A percentile compares a stretch with the other conserved stretches of the same genome.
Evolutionary conservation across 345 rosid species (phyloP).

Genomic region (Gossypium arboreum): DNA sequence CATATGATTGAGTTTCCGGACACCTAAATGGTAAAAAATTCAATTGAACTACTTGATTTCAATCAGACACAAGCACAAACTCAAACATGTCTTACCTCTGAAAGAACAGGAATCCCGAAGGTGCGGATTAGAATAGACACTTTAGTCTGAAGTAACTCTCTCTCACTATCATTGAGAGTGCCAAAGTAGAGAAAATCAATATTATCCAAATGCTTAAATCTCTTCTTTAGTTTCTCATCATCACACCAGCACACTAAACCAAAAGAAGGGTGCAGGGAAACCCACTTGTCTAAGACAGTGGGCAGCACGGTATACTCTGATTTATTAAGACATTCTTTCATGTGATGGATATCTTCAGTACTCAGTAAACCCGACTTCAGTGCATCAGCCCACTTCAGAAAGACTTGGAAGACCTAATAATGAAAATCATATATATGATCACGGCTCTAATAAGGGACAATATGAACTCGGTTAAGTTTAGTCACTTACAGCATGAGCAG

Average conservation of each 20-base stretch:
- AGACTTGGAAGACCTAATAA: constrained; percentile 74
- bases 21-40: not conserved
- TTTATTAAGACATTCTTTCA: constrained; percentile 60
- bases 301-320: constrained; percentile 68
- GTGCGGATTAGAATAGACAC: constrained; percentile 52
- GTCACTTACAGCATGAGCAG: constrained; percentile 66
- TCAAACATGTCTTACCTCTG: constrained; percentile 48
- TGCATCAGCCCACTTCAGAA: constrained; percentile 71
- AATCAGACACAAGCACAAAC: not conserved
- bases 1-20: not conserved
- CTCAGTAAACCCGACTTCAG: constrained; percentile 53
- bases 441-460: constrained; percentile 4
- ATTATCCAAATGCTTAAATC: constrained; percentile 50
- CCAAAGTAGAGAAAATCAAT: constrained; percentile 68
- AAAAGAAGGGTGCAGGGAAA: constrained; percentile 72
- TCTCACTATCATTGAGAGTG: constrained; percentile 39
- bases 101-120: constrained; percentile 77
- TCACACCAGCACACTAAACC: constrained; percentile 89
- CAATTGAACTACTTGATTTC: not conserved
- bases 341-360: constrained; percentile 46
- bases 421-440: constrained; percentile 19
- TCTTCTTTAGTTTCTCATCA: constrained; percentile 55
- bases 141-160: constrained; percentile 48
- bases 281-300: constrained; percentile 70
- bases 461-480: constrained; percentile 5